phyloP scores from a whole-genome alignment of 108 stramenopile species.

The Nitzschia sp. region DNA sequence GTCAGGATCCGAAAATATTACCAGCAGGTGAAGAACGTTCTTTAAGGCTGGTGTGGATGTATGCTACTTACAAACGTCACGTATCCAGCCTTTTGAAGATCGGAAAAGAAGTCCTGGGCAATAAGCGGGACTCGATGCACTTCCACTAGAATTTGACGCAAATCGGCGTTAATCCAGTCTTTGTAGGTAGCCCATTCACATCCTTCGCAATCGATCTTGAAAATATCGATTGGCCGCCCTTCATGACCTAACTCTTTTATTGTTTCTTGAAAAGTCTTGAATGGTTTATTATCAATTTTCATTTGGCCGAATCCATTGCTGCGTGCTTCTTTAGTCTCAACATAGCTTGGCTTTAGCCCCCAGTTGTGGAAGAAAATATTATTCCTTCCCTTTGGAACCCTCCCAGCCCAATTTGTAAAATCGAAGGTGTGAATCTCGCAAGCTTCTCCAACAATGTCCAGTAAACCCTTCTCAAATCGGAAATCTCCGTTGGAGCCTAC shows the following conservation, averaged over 20 bases:
- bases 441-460: neutral
- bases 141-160: conserved; percentile 59
- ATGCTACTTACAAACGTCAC: conserved; percentile 14
- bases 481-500: conserved; percentile 36
- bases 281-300: neutral
- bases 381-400: neutral
- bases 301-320: neutral
- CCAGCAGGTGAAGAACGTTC: neutral
- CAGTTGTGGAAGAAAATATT: conserved; percentile 37
- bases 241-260: conserved; percentile 34
- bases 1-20: neutral
- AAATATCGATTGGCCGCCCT: conserved; percentile 40
- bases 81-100: conserved; percentile 31
- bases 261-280: conserved; percentile 41
- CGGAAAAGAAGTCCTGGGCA: conserved; percentile 34
- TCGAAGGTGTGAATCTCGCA: conserved; percentile 64
- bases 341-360: conserved; percentile 23
- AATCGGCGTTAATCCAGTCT: conserved; percentile 32
- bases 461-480: conserved; percentile 28
- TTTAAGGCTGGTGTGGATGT: neutral
- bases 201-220: conserved; percentile 58
- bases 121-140: conserved; percentile 23
- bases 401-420: conserved; percentile 7
- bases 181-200: conserved; percentile 47
- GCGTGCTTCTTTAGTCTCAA: neutral